Percentiles rank a stretch among this genome's conserved stretches.
These are phyloP conservation scores for Oryza glaberrima DNA, from an alignment of 176 grass and related monocot species.

Conservation along the genomic window DNA sequence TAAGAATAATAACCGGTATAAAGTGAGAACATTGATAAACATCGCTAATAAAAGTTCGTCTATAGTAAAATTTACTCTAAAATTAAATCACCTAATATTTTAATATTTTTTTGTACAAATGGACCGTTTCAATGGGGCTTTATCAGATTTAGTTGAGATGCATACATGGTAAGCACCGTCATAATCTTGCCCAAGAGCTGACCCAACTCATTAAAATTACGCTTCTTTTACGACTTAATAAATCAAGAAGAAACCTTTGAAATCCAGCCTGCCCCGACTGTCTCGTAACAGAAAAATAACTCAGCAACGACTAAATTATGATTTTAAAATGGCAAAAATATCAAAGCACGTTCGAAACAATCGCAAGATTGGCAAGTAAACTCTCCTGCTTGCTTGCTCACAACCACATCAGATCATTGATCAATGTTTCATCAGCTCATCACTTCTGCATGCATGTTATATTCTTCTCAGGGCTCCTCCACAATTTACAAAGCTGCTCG, in stretches of 20 bases:
- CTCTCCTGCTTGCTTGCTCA: constrained; percentile 39
- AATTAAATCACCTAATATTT: too few species aligned
- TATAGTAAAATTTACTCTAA: too few species aligned
- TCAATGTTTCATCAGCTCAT: neutral
- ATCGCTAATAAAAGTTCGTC: too few species aligned
- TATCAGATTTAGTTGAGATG: too few species aligned
- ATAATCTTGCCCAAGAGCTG: too few species aligned
- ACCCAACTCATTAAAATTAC: too few species aligned
- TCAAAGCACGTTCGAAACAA: neutral
- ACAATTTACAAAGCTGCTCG: constrained; percentile 8
- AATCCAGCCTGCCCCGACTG: neutral
- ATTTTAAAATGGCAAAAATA: neutral
- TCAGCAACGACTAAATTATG: neutral
- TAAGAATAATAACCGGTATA: too few species aligned
- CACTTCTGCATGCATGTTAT: neutral
- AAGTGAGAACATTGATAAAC: too few species aligned
- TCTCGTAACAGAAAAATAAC: neutral
- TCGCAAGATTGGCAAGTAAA: constrained; percentile 56
- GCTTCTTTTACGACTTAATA: neutral
- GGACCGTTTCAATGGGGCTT: too few species aligned
- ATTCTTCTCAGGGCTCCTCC: neutral
- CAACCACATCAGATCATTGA: neutral
- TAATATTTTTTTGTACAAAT: too few species aligned
- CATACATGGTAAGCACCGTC: too few species aligned
- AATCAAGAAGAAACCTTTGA: neutral